Evolutionary conservation across 2,329 filamentous ascomycete species (phyloP).

Genomic region (Fusarium nisikadoi): DNA sequence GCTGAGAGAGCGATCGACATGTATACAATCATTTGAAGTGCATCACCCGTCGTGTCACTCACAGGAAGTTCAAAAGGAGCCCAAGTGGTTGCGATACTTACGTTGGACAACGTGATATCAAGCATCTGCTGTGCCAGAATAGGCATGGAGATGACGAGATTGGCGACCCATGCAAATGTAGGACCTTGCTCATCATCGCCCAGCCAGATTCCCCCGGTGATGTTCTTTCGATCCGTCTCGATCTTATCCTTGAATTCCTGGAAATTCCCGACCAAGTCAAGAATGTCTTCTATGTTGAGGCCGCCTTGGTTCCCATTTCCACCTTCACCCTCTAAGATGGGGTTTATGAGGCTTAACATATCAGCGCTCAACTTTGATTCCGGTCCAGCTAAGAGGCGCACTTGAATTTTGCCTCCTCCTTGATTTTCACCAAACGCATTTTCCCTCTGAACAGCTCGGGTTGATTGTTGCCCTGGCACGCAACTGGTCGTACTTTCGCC

Average conservation of each 20-base stretch:
- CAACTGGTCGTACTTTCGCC: conserved; percentile 64
- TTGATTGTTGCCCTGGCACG: conserved; percentile 59
- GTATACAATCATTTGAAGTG: conserved; percentile 83
- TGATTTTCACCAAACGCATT: conserved; percentile 51
- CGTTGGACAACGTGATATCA: conserved; percentile 73
- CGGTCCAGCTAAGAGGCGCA: conserved; percentile 50
- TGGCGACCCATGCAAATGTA: conserved; percentile 77
- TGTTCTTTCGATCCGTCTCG: conserved; percentile 68
- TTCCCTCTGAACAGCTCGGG: conserved; percentile 50
- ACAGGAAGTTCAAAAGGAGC: conserved; percentile 81
- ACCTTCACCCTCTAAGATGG: conserved; percentile 50
- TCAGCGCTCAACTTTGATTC: conserved; percentile 52
- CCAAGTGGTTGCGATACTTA: conserved; percentile 77
- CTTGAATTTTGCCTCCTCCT: conserved; percentile 36
- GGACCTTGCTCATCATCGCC: conserved; percentile 68
- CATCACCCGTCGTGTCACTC: conserved; percentile 73
- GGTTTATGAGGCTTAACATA: conserved; percentile 49
- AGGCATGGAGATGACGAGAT: conserved; percentile 65
- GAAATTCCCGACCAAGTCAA: conserved; percentile 66
- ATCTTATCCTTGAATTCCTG: conserved; percentile 76
- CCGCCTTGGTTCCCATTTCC: conserved; percentile 30
- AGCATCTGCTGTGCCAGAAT: conserved; percentile 74
- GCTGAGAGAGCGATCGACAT: conserved; percentile 81
- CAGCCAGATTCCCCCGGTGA: conserved; percentile 82
- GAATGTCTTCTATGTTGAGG: conserved; percentile 45